Conservation (phyloP, 495 filamentous ascomycete genomes). For the Aspergillus ostianus region DNA sequence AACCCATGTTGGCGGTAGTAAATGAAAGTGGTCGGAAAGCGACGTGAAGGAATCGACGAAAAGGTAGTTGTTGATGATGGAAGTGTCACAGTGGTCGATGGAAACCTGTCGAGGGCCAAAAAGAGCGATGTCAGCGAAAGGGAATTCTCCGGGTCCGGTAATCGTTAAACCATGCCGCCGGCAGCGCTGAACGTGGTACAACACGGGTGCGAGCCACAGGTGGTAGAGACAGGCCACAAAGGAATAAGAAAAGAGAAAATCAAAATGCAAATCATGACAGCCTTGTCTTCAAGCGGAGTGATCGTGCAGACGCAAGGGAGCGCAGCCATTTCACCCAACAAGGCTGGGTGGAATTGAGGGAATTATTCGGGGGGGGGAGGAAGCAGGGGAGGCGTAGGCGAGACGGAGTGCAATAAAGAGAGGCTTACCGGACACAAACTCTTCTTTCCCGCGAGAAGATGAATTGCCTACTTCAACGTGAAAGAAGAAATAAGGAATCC, state of each 20-base stretch:
- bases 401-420: not conserved
- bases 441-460: constrained; percentile 3
- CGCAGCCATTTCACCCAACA: constrained; percentile 10
- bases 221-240: not conserved
- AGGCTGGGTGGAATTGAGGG: not conserved
- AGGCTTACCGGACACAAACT: constrained; percentile 4
- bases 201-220: constrained; percentile 11
- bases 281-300: not conserved
- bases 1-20: constrained; percentile 81
- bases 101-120: constrained; percentile 5
- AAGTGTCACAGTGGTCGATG: not conserved
- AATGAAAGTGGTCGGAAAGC: constrained; percentile 19
- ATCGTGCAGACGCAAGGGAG: constrained; percentile 23
- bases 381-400: not conserved
- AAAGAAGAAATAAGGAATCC: constrained; percentile 10
- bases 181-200: constrained; percentile 17
- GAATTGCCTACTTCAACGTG: not conserved
- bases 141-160: constrained; percentile 20
- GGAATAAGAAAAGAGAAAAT: constrained; percentile 3
- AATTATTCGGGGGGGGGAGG: not conserved
- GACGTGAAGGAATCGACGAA: constrained; percentile 8
- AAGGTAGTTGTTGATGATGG: not conserved
- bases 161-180: constrained; percentile 6
- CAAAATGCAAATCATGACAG: not conserved
- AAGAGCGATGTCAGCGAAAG: constrained; percentile 21